Conservation (phyloP, 352 stramenopile species). For the Phytophthora pisi region DNA sequence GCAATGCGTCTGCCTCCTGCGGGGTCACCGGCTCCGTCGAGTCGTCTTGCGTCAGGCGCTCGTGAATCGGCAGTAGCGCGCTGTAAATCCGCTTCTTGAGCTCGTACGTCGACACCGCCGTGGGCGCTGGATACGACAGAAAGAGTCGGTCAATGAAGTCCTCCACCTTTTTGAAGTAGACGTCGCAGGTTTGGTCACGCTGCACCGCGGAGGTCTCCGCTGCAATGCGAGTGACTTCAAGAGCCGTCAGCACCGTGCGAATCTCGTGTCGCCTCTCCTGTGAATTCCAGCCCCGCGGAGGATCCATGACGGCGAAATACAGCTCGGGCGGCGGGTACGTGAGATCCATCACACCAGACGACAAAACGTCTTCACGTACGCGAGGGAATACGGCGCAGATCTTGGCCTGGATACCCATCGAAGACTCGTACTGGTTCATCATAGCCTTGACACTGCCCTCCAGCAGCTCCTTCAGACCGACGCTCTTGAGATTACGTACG, state of each 20-base stretch:
- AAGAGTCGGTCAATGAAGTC: constrained; percentile 69
- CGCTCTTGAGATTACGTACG: constrained; percentile 28
- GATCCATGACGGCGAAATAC: constrained; percentile 36
- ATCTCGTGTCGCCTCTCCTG: constrained; percentile 37
- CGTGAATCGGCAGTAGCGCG: constrained; percentile 58
- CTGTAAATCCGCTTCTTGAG: constrained; percentile 69
- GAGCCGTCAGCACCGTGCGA: constrained; percentile 30
- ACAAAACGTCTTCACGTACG: constrained; percentile 40
- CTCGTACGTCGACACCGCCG: constrained; percentile 57
- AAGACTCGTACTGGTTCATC: constrained; percentile 41
- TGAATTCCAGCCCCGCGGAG: constrained; percentile 45
- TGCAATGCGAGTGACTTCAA: constrained; percentile 38
- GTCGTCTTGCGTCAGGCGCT: constrained; percentile 32
- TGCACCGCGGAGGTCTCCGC: constrained; percentile 25
- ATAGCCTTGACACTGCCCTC: constrained; percentile 39
- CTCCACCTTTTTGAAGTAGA: constrained; percentile 60
- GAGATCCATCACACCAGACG: constrained; percentile 37
- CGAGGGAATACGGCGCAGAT: constrained; percentile 31
- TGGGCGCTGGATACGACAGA: constrained; percentile 21
- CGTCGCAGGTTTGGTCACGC: constrained; percentile 49
- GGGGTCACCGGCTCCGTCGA: constrained; percentile 17
- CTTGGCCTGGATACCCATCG: constrained; percentile 32
- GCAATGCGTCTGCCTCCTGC: constrained; percentile 25
- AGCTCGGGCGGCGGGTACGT: constrained; percentile 53
- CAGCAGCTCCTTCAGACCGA: constrained; percentile 52